Evolutionary conservation across 352 stramenopile genomes (phyloP).

Genomic region (Phytophthora sp.): DNA sequence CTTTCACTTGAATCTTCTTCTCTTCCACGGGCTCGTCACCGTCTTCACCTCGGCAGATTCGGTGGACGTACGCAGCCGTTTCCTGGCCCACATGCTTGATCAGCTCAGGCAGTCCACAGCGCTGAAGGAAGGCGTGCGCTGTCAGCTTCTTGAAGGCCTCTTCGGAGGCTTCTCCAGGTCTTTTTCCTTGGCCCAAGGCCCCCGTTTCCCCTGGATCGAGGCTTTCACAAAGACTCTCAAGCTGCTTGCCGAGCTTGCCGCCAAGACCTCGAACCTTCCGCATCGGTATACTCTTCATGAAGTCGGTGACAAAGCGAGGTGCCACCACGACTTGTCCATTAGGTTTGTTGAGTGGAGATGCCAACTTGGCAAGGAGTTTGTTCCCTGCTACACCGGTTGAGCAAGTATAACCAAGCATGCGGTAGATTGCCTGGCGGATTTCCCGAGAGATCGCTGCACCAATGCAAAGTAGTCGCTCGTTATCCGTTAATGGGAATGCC

Average conservation of each 20-base stretch:
- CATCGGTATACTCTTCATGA: constrained; percentile 80
- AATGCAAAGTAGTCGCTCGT: constrained; percentile 72
- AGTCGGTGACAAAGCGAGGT: constrained; percentile 56
- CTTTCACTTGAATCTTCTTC: constrained; percentile 71
- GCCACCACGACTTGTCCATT: constrained; percentile 79
- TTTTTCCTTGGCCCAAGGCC: background rate
- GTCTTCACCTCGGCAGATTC: constrained; percentile 70
- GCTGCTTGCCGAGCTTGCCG: constrained; percentile 76
- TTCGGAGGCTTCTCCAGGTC: constrained; percentile 2
- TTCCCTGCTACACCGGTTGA: constrained; percentile 80
- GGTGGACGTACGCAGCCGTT: constrained; percentile 59
- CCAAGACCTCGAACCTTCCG: constrained; percentile 78
- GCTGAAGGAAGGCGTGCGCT: constrained; percentile 58
- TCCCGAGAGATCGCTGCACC: constrained; percentile 71
- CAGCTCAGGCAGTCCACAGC: constrained; percentile 59
- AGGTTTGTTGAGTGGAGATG: constrained; percentile 82
- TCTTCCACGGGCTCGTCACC: constrained; percentile 74
- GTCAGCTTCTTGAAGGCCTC: constrained; percentile 34
- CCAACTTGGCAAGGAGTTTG: constrained; percentile 83
- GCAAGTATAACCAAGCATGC: constrained; percentile 76
- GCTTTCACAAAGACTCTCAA: constrained; percentile 66
- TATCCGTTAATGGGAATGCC: constrained; percentile 66
- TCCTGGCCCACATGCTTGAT: constrained; percentile 63
- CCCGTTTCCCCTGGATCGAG: constrained; percentile 15
- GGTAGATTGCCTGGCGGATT: constrained; percentile 70